Conservation (phyloP, 2,329 filamentous ascomycete genomes). For the Xylaria sp. region DNA sequence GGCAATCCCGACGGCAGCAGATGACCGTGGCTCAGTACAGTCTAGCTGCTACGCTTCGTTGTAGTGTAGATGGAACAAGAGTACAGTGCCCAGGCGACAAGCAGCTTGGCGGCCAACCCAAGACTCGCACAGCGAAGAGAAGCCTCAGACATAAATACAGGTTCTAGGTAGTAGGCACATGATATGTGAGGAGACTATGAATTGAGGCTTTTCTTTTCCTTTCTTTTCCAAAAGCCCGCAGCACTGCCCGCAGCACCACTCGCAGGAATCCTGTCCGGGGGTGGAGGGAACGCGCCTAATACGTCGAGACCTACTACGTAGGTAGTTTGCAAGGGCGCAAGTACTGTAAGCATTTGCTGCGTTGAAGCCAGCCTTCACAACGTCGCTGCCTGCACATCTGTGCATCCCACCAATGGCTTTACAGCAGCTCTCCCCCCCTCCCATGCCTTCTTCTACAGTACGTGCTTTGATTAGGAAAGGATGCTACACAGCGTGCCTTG, state of each 20-base stretch:
- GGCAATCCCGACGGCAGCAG: slow-evolving; percentile 23
- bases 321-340: slow-evolving; percentile 18
- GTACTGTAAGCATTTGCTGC: slow-evolving; percentile 18
- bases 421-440: neutral
- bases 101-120: slow-evolving; percentile 35
- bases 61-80: slow-evolving; percentile 31
- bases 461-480: slow-evolving; percentile 5
- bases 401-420: slow-evolving; percentile 19
- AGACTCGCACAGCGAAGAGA: slow-evolving; percentile 29
- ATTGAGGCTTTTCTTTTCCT: slow-evolving; percentile 36
- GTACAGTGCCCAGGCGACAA: slow-evolving; percentile 33
- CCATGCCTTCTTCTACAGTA: slow-evolving; percentile 19
- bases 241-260: slow-evolving; percentile 25
- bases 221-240: slow-evolving; percentile 32
- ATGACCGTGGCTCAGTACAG: slow-evolving; percentile 20
- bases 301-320: slow-evolving; percentile 1
- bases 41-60: neutral
- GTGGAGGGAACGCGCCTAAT: slow-evolving; percentile 9
- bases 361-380: neutral
- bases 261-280: slow-evolving; percentile 22
- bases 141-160: slow-evolving; percentile 33
- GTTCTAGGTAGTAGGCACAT: slow-evolving; percentile 1
- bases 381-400: neutral
- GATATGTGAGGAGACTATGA: slow-evolving; percentile 10
- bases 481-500: slow-evolving; percentile 18